A percentile compares a stretch with the other conserved stretches of the same genome.
Conservation (phyloP, 495 filamentous ascomycete genomes). For the Platismatia glauca region DNA sequence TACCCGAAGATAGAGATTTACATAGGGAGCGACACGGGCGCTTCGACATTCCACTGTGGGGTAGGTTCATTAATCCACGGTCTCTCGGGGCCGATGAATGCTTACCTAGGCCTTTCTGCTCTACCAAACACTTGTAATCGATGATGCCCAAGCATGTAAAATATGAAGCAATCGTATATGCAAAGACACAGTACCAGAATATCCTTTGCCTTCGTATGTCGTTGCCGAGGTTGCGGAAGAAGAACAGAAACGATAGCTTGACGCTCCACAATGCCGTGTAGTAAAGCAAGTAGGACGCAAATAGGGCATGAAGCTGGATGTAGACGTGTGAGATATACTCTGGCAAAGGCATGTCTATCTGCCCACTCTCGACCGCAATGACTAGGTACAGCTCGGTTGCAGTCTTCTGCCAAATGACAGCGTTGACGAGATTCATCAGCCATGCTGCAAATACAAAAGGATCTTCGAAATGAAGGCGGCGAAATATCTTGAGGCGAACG, state of each 20-base stretch:
- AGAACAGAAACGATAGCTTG: conserved; percentile 27
- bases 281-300: conserved; percentile 18
- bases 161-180: conserved; percentile 13
- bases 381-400: background rate
- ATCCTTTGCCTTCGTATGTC: conserved; percentile 16
- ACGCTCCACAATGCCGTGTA: conserved; percentile 24
- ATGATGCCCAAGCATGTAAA: background rate
- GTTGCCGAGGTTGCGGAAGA: conserved; percentile 15
- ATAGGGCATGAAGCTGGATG: background rate
- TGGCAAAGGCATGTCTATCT: background rate
- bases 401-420: conserved; percentile 21
- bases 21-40: background rate
- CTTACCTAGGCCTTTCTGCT: background rate
- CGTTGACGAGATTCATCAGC: conserved; percentile 21
- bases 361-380: background rate
- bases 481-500: conserved; percentile 22
- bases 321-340: background rate
- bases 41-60: background rate
- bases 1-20: background rate
- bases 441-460: conserved; percentile 22
- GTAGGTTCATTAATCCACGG: background rate
- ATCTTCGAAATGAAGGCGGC: conserved; percentile 23
- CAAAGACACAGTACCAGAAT: conserved; percentile 12
- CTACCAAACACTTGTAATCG: conserved; percentile 2
- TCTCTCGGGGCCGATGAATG: background rate